phyloP scores from a whole-genome alignment of 768 basidiomycete species.

The Ramaria sp. region DNA sequence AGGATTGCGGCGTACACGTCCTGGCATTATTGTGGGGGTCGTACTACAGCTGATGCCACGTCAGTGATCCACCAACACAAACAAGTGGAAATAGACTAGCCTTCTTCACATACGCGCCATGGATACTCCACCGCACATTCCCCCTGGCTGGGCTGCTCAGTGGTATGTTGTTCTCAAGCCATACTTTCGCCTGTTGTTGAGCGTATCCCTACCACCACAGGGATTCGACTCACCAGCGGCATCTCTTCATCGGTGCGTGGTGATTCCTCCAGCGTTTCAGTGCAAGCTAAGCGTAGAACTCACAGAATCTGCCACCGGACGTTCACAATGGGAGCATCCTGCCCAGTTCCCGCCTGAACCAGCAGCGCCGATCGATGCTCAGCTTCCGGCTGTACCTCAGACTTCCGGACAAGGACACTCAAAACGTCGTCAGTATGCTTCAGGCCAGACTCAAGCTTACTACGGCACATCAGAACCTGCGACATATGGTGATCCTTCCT shows the following conservation, averaged over 20 bases:
- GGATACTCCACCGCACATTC: constrained; percentile 52
- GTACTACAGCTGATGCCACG: background rate
- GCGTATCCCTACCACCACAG: constrained; percentile 28
- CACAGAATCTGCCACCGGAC: constrained; percentile 73
- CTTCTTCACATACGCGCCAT: constrained; percentile 17
- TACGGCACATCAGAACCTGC: constrained; percentile 43
- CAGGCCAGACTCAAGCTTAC: constrained; percentile 87
- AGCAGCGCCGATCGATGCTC: constrained; percentile 29
- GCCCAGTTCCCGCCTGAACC: constrained; percentile 26
- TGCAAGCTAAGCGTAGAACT: constrained; percentile 4
- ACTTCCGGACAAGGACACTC: constrained; percentile 26
- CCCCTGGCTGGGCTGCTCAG: constrained; percentile 88
- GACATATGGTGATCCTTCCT: constrained; percentile 26
- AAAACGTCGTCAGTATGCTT: constrained; percentile 88
- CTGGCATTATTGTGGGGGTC: no score
- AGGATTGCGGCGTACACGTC: background rate
- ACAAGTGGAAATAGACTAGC: constrained; percentile 3
- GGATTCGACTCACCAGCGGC: constrained; percentile 71
- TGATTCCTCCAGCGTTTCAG: constrained; percentile 3
- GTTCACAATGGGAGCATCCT: constrained; percentile 85
- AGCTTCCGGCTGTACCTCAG: constrained; percentile 32
- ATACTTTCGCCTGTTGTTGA: constrained; percentile 10
- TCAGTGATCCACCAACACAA: constrained; percentile 1
- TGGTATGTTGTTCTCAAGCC: constrained; percentile 43
- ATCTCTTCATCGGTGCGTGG: constrained; percentile 72